Percentiles rank a stretch among this genome's conserved stretches.
These are phyloP conservation scores for Marsdenia floribunda DNA, from an alignment of 257 asterid genomes.

Conservation along the genomic window DNA sequence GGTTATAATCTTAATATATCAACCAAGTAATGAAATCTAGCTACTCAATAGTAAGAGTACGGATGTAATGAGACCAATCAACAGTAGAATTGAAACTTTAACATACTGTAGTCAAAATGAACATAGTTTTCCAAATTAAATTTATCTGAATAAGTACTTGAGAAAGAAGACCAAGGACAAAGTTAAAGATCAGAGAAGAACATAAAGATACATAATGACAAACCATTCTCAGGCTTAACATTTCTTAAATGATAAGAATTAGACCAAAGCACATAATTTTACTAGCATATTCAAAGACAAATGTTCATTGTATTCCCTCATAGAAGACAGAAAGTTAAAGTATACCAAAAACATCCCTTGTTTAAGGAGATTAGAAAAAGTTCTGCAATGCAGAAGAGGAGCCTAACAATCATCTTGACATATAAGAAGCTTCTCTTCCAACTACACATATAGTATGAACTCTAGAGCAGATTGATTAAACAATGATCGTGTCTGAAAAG, in stretches of 20 bases:
- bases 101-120: neutral
- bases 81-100: neutral
- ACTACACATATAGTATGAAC: no score
- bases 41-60: neutral
- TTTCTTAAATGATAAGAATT: neutral
- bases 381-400: no score
- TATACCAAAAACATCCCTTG: no score
- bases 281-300: no score
- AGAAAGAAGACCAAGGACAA: neutral
- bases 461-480: no score
- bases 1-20: neutral
- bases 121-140: neutral
- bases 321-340: no score
- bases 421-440: no score
- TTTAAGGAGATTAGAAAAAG: no score
- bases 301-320: no score
- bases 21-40: neutral
- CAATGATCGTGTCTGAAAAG: no score
- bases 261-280: neutral
- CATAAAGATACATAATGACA: neutral
- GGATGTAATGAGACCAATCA: neutral
- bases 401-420: no score
- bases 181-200: neutral
- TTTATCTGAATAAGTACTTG: neutral
- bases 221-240: neutral